Evolutionary conservation across 2,329 filamentous ascomycete genomes (phyloP).

Genomic region (Cytospora schulzeri): DNA sequence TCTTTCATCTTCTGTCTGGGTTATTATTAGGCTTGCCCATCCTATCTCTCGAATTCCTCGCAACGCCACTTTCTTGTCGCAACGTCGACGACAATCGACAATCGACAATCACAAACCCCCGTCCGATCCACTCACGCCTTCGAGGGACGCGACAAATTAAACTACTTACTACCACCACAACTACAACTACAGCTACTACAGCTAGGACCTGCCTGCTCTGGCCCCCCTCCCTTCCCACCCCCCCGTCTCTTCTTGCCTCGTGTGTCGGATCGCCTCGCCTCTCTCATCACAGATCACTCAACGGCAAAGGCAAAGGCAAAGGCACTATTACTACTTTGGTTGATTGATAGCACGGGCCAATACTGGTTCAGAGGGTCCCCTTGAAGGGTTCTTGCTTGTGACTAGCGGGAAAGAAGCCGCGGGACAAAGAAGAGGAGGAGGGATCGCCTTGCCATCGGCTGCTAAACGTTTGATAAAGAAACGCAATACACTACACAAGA

Average conservation of each 20-base stretch:
- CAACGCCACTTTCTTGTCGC: constrained; percentile 18
- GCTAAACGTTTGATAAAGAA: not conserved
- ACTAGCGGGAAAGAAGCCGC: constrained; percentile 15
- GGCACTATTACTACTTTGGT: not conserved
- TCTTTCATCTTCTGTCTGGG: not conserved
- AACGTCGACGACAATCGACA: constrained; percentile 11
- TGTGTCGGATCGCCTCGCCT: constrained; percentile 5
- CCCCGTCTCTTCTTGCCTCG: constrained; percentile 13
- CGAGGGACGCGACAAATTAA: constrained; percentile 4
- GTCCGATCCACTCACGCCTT: constrained; percentile 8
- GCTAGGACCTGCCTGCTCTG: constrained; percentile 10
- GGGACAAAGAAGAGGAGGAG: constrained; percentile 21
- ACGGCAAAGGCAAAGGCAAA: constrained; percentile 18
- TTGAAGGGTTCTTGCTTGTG: constrained; percentile 6
- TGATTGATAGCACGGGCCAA: constrained; percentile 21
- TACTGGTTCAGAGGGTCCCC: constrained; percentile 11
- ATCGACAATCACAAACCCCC: constrained; percentile 1
- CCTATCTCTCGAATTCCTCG: not conserved
- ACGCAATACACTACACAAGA: not conserved
- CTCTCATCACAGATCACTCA: constrained; percentile 14
- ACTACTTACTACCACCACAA: too few species aligned
- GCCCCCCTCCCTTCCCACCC: too few species aligned
- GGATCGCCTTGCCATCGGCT: not conserved
- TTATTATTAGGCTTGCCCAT: not conserved
- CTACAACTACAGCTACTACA: too few species aligned